Percentiles rank a stretch among this genome's conserved stretches.
Conservation (phyloP, 2,329 filamentous ascomycete genomes). For the Dactylella cylindrospora region DNA sequence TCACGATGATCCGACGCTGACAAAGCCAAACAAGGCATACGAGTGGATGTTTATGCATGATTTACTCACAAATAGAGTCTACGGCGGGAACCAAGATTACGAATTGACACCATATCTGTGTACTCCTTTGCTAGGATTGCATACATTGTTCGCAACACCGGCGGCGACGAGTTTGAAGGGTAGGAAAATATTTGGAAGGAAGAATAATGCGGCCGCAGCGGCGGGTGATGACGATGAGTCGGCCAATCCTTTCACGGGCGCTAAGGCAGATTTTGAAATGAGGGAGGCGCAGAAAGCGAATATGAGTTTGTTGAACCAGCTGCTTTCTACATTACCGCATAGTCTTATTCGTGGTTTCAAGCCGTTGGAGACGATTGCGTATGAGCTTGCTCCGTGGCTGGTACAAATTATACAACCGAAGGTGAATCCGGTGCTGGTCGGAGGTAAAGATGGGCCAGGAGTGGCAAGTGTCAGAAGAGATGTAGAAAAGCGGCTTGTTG, state of each 20-base stretch:
- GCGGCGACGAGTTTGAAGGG: conserved; percentile 53
- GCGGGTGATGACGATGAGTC: conserved; percentile 55
- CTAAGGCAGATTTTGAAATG: conserved; percentile 77
- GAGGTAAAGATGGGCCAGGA: conserved; percentile 80
- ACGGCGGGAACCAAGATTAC: conserved; percentile 78
- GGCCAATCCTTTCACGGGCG: conserved; percentile 74
- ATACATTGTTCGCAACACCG: conserved; percentile 70
- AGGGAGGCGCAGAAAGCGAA: conserved; percentile 79
- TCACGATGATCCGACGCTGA: conserved; percentile 88
- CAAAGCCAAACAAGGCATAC: conserved; percentile 82
- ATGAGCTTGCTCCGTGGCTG: conserved; percentile 75
- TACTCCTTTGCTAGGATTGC: conserved; percentile 83
- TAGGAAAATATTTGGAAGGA: conserved; percentile 50
- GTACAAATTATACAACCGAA: conserved; percentile 81
- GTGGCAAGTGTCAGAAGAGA: conserved; percentile 85
- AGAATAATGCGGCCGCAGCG: conserved; percentile 52
- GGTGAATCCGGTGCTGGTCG: conserved; percentile 84
- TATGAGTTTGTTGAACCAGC: conserved; percentile 68
- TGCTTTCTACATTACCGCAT: conserved; percentile 71
- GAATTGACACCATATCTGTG: conserved; percentile 85
- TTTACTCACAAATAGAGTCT: conserved; percentile 68
- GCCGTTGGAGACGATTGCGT: conserved; percentile 52
- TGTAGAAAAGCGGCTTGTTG: conserved; percentile 76
- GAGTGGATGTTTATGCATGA: conserved; percentile 98
- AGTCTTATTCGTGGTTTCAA: conserved; percentile 44